Percentiles rank a stretch among this genome's conserved stretches.
Evolutionary conservation across 805 yeast genomes (phyloP).

Genomic region (Kluyveromyces wickerhamii): DNA sequence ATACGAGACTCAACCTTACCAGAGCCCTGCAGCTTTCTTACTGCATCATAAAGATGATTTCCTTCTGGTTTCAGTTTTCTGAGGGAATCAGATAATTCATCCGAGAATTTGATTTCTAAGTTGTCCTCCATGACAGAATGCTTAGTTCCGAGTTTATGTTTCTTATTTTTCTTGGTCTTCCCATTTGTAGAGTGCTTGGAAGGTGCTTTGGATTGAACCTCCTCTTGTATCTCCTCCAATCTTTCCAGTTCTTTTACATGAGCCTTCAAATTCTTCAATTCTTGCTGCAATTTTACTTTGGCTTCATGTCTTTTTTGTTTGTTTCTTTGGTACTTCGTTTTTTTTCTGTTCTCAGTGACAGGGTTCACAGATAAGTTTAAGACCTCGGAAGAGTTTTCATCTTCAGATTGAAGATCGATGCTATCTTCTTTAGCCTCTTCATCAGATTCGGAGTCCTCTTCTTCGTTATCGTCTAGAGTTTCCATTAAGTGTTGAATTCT

Average conservation of each 20-base stretch:
- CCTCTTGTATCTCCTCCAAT: constrained; percentile 31
- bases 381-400: constrained; percentile 28
- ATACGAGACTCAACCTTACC: constrained; percentile 85
- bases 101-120: constrained; percentile 73
- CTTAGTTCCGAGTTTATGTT: constrained; percentile 38
- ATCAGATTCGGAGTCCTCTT: constrained; percentile 33
- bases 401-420: constrained; percentile 34
- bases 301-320: constrained; percentile 56
- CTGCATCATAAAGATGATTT: constrained; percentile 69
- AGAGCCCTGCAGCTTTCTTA: constrained; percentile 70
- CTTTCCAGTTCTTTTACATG: constrained; percentile 53
- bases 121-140: constrained; percentile 40
- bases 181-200: constrained; percentile 16
- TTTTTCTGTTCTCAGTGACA: constrained; percentile 58
- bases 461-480: constrained; percentile 52
- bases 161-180: constrained; percentile 27
- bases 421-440: constrained; percentile 23
- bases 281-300: constrained; percentile 44
- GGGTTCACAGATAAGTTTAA: constrained; percentile 60
- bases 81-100: constrained; percentile 79
- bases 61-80: constrained; percentile 89
- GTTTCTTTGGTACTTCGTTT: constrained; percentile 73
- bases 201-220: constrained; percentile 14
- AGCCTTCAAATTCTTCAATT: constrained; percentile 50
- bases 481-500: constrained; percentile 60